Evolutionary conservation across 2,329 filamentous ascomycete genomes (phyloP).

Genomic region (Colletotrichum cuscutae): DNA sequence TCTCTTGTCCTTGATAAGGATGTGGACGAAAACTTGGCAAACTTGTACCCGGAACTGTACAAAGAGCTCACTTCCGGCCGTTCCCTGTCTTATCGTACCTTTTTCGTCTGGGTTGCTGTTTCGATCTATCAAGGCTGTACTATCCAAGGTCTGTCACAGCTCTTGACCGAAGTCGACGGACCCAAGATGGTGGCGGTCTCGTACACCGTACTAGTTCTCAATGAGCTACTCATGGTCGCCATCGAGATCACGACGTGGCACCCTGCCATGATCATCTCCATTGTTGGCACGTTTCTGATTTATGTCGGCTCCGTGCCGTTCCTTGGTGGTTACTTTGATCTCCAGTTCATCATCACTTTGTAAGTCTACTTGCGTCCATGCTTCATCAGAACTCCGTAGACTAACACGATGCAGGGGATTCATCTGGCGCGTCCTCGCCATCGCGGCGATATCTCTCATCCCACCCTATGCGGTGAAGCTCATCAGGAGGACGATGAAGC

Average conservation of each 20-base stretch:
- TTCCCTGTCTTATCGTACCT: conserved; percentile 89
- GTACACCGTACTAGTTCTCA: conserved; percentile 91
- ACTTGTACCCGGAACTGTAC: conserved; percentile 96
- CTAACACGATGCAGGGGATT: conserved; percentile 69
- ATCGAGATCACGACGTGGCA: conserved; percentile 98
- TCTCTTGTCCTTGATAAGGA: conserved; percentile 94
- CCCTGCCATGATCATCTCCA: conserved; percentile 85
- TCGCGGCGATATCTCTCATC: conserved; percentile 82
- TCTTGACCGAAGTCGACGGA: conserved; percentile 82
- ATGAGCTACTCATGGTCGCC: conserved; percentile 97
- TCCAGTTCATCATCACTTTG: conserved; percentile 79
- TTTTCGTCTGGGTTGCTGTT: conserved; percentile 96
- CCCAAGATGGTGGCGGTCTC: conserved; percentile 86
- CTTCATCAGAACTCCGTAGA: too few species aligned
- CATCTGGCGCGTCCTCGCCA: conserved; percentile 86
- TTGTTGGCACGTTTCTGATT: conserved; percentile 84
- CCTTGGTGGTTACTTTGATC: conserved; percentile 88
- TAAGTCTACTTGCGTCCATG: conserved; percentile 50
- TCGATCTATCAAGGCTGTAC: conserved; percentile 95
- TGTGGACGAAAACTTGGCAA: conserved; percentile 92
- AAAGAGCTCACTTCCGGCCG: conserved; percentile 93
- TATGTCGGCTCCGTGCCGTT: conserved; percentile 89
- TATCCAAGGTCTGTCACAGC: conserved; percentile 93
- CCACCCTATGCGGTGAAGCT: conserved; percentile 90
- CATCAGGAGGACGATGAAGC: conserved; percentile 85